Percentiles rank a stretch among this genome's conserved stretches.
Conservation (phyloP, 345 rosid species). For the Camelina neglecta region DNA sequence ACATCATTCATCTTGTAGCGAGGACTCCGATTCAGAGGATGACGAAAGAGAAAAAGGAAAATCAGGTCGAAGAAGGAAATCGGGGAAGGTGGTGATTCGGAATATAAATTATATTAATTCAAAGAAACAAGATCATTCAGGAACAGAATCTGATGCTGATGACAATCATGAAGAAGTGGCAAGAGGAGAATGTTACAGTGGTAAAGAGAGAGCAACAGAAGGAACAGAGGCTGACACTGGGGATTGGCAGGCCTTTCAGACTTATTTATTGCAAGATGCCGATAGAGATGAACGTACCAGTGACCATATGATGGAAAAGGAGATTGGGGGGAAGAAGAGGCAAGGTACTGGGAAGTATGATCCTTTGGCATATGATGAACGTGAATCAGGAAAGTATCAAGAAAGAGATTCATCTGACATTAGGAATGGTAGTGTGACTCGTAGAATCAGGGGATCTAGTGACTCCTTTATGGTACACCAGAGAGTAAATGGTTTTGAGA, state of each 20-base stretch:
- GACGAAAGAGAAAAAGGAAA: constrained; percentile 56
- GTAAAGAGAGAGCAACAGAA: constrained; percentile 47
- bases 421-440: constrained; percentile 56
- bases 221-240: constrained; percentile 66
- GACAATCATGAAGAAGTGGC: constrained; percentile 54
- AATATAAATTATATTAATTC: constrained; percentile 85
- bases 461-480: constrained; percentile 56
- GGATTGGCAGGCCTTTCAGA: constrained; percentile 95
- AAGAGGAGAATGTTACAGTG: constrained; percentile 45
- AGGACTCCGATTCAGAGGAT: constrained; percentile 56
- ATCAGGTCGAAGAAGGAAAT: constrained; percentile 66
- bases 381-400: constrained; percentile 49
- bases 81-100: constrained; percentile 80
- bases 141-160: constrained; percentile 60
- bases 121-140: constrained; percentile 63
- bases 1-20: constrained; percentile 71
- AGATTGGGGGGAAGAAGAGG: constrained; percentile 55
- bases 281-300: constrained; percentile 64
- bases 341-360: constrained; percentile 57
- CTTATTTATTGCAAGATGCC: constrained; percentile 68
- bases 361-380: constrained; percentile 59
- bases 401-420: constrained; percentile 53
- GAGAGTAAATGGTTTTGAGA: constrained; percentile 49
- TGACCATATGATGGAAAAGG: constrained; percentile 67
- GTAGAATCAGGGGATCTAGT: constrained; percentile 54